A percentile compares a stretch with the other conserved stretches of the same genome.
Conservation (phyloP, 768 basidiomycete species). For the Porphyrellus cyaneotinctus region DNA sequence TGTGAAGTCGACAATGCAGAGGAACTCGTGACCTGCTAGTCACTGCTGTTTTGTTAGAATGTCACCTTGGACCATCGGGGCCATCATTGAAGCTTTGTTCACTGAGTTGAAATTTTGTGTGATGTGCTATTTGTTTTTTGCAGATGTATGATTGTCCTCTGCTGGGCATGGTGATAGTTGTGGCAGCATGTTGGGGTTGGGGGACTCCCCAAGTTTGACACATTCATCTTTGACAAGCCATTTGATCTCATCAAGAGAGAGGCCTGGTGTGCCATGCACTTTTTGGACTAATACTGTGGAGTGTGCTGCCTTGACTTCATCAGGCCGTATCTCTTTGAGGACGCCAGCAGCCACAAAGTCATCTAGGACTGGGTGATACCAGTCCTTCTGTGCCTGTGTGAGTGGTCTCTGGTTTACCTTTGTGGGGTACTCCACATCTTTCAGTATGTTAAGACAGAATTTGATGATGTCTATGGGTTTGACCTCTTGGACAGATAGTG, state of each 20-base stretch:
- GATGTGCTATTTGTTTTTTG: neutral
- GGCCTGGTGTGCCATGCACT: neutral
- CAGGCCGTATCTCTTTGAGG: neutral
- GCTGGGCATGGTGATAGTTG: neutral
- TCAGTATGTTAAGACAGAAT: neutral
- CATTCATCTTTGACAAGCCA: neutral
- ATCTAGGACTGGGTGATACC: neutral
- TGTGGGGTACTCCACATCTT: neutral
- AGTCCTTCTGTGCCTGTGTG: neutral
- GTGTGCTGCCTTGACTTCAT: neutral
- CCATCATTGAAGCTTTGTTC: conserved; percentile 29
- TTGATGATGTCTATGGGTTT: neutral
- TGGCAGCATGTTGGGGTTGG: neutral
- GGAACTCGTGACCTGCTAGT: conserved; percentile 21
- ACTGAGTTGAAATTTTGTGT: conserved; percentile 3
- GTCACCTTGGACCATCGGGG: conserved; percentile 35
- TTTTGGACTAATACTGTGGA: neutral
- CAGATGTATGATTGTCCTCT: neutral
- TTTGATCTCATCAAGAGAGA: neutral
- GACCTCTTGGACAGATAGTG: neutral
- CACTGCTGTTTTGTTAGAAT: conserved; percentile 37
- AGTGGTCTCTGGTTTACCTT: neutral
- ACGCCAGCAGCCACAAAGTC: neutral
- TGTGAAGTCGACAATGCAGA: conserved; percentile 20
- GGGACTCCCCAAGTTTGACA: neutral